Evolutionary conservation across 2,329 filamentous ascomycete genomes (phyloP).

Genomic region (Colletotrichum theobromicola): DNA sequence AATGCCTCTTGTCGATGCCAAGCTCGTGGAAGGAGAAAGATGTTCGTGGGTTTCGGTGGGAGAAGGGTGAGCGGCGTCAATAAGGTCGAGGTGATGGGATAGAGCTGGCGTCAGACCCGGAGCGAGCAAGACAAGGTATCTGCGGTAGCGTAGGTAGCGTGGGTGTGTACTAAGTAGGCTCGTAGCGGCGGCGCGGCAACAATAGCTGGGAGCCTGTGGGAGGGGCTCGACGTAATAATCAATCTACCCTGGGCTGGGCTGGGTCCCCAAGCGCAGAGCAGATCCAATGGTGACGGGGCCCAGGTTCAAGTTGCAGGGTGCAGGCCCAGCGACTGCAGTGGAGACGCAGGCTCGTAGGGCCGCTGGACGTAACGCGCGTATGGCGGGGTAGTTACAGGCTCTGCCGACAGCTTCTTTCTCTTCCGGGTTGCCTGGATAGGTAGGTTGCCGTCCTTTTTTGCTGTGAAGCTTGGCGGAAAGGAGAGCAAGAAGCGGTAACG

Average conservation of each 20-base stretch:
- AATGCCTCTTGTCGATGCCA: not conserved
- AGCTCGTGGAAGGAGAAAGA: not conserved
- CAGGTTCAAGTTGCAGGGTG: not conserved
- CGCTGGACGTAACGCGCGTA: constrained; percentile 19
- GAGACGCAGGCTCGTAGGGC: not conserved
- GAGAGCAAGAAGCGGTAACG: not conserved
- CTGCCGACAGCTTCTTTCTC: not conserved
- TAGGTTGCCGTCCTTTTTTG: not conserved
- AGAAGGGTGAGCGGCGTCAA: not conserved
- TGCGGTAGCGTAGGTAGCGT: not conserved
- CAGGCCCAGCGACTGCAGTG: not conserved
- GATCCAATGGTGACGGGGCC: constrained; percentile 13
- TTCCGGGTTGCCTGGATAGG: not conserved
- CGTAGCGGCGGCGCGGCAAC: not conserved
- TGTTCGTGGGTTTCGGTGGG: not conserved
- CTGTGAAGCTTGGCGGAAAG: not conserved
- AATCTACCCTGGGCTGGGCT: constrained; percentile 11
- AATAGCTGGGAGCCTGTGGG: not conserved
- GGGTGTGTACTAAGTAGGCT: not conserved
- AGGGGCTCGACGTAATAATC: constrained; percentile 19
- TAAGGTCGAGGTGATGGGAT: not conserved
- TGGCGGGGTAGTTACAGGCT: constrained; percentile 18
- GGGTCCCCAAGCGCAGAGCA: constrained; percentile 7
- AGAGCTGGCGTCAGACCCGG: constrained; percentile 12
- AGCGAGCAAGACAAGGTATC: constrained; percentile 1